Base-by-base conservation (phyloP, 345 rosid genomes). In the Populus simonii region DNA sequence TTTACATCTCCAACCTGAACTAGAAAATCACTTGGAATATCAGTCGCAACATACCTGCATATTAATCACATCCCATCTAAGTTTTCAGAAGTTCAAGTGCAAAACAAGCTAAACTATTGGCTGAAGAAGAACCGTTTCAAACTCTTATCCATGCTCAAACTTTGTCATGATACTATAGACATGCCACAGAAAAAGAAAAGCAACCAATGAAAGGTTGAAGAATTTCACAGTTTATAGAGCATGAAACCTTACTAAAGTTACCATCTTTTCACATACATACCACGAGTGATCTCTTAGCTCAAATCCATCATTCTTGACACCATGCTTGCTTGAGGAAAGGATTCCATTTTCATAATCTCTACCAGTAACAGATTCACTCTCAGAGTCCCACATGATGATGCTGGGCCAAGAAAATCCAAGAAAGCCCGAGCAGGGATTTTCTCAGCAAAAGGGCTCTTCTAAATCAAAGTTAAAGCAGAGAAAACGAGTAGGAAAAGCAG, bases 331-430 rank as follows among this genome's bases (percentile, higher is more conserved):
- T 16, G 98, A 86, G 77, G 86, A 80, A 70, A 90, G 88, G 73
- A 85, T 87, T 79, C 92, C 99, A 84, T 90, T 91, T 17, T 88
- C 94, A 67, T 90, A 93, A 38, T 89, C 96, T 80, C 94, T 74
- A 39, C 92, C 91, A n/a, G 86, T 86, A 25, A 84, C 72, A 10
- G 88, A 85, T 43, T 93, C 98, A 53, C 73, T 89, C 82, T 93
- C 99, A 2, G 98, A 93, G 66, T 93, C 97, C 99, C 98, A 95
- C 99, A 95, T 95, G 81, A 95, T 95, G 81, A 61, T 80, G 70
- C 15, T 23, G 43, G 75, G 18, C 33, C 22, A 76, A 78, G 59
- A 59, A 59, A n/a, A 33, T 39, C 43, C 66, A 71, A 53, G 43
- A 72, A 74, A 70, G 66, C 8, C 31, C 1, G 66, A 59, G 67